Conservation (phyloP, 768 basidiomycete genomes). For the Termitomyces sp. region DNA sequence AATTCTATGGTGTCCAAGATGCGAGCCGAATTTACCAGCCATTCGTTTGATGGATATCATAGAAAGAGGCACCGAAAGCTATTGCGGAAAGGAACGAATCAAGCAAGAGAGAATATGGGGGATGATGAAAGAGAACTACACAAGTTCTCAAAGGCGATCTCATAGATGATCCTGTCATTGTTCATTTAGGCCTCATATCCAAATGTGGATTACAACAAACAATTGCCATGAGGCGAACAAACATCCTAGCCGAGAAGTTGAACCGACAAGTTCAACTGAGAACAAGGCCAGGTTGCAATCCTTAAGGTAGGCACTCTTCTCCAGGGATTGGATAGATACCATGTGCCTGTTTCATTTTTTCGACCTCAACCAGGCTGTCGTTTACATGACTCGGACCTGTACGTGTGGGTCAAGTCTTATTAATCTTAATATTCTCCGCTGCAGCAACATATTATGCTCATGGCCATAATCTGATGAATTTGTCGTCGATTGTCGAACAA, state of each 20-base stretch:
- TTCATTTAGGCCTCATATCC: conserved; percentile 18
- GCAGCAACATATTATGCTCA: not conserved
- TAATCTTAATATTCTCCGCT: too few relatives aligned
- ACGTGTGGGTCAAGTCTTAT: too few relatives aligned
- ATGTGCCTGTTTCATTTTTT: not conserved
- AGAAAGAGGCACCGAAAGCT: conserved; percentile 1
- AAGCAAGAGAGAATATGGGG: conserved; percentile 9
- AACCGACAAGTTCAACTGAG: conserved; percentile 19
- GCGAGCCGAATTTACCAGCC: conserved; percentile 44
- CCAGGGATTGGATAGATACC: not conserved
- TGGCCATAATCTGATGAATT: not conserved
- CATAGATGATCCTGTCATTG: conserved; percentile 21
- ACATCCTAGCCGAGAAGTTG: conserved; percentile 8
- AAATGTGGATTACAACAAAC: conserved; percentile 11
- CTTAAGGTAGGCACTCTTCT: conserved; percentile 6
- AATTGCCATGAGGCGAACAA: conserved; percentile 13
- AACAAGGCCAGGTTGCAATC: conserved; percentile 25
- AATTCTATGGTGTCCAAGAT: conserved; percentile 31
- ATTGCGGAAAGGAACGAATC: conserved; percentile 6
- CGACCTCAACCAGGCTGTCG: not conserved
- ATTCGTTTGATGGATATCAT: conserved; percentile 43
- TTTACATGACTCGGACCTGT: too few relatives aligned
- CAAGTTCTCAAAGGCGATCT: conserved; percentile 7
- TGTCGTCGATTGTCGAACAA: not conserved
- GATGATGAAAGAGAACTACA: conserved; percentile 5